Conservation (phyloP, 805 yeast species). For the Brettanomyces anomalus region DNA sequence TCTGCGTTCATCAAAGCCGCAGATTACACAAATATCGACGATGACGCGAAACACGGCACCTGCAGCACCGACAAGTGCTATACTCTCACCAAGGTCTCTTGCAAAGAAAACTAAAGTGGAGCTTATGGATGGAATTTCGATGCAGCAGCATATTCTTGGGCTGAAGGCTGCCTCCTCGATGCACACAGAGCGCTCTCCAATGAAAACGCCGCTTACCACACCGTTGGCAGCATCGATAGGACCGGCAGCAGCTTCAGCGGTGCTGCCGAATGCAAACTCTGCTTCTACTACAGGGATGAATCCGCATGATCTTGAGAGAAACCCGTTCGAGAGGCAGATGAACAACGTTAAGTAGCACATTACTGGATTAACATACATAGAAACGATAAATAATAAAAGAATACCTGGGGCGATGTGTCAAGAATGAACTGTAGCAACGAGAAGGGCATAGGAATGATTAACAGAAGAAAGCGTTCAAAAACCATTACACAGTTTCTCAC, state of each 20-base stretch:
- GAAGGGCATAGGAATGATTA: too few species aligned
- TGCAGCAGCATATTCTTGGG: conserved; percentile 18
- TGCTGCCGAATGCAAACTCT: conserved; percentile 20
- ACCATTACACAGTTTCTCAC: too few species aligned
- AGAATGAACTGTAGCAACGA: too few species aligned
- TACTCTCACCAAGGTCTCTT: not conserved
- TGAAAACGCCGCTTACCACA: conserved; percentile 23
- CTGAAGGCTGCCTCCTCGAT: conserved; percentile 10
- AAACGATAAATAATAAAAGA: too few species aligned
- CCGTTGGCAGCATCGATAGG: conserved; percentile 29
- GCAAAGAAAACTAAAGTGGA: conserved; percentile 3
- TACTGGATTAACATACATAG: not conserved
- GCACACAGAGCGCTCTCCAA: conserved; percentile 4
- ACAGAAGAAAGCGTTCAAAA: too few species aligned
- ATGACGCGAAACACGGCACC: not conserved
- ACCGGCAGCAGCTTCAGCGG: conserved; percentile 26
- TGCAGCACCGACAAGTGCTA: not conserved
- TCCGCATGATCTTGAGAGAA: conserved; percentile 1
- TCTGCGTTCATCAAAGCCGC: not conserved
- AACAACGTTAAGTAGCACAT: too few species aligned
- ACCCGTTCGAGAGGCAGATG: conserved; percentile 3
- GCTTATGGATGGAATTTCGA: conserved; percentile 5
- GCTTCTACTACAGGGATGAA: not conserved
- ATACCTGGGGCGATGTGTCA: too few species aligned
- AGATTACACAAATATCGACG: not conserved